Percentiles rank a stretch among this genome's conserved stretches.
Conservation (phyloP, 805 yeast genomes). For the Metschnikowia borealis region DNA sequence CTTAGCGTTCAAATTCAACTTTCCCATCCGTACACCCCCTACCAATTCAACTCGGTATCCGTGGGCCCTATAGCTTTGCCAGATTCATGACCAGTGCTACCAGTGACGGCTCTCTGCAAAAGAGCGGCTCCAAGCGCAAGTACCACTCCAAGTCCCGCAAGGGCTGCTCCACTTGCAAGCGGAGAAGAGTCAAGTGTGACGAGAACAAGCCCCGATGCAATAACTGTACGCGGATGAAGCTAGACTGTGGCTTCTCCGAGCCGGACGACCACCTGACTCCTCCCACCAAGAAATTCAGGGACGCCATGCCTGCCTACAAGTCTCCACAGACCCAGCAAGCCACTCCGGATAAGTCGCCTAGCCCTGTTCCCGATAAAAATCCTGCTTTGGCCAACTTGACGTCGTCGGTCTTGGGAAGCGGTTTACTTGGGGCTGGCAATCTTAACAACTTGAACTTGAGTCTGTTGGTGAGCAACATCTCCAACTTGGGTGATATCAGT, state of each 20-base stretch:
- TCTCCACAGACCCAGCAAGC: slow-evolving; percentile 21
- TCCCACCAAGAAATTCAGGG: slow-evolving; percentile 5
- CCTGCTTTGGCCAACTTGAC: slow-evolving; percentile 2
- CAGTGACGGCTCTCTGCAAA: neutral
- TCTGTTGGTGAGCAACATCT: slow-evolving; percentile 39
- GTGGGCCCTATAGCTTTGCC: neutral
- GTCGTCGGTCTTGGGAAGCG: slow-evolving; percentile 11
- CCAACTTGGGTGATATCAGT: slow-evolving; percentile 34
- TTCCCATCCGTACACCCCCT: neutral
- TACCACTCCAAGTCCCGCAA: slow-evolving; percentile 85
- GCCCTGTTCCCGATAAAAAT: slow-evolving; percentile 10
- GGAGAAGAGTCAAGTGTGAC: slow-evolving; percentile 89
- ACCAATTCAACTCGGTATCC: slow-evolving; percentile 6
- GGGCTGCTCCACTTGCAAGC: slow-evolving; percentile 88
- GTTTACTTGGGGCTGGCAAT: slow-evolving; percentile 30
- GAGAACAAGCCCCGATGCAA: slow-evolving; percentile 75
- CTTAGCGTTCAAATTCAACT: slow-evolving; percentile 2
- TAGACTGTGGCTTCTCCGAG: slow-evolving; percentile 62
- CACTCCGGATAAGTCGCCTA: slow-evolving; percentile 24
- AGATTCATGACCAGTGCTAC: neutral
- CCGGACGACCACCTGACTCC: slow-evolving; percentile 16
- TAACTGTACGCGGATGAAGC: slow-evolving; percentile 75
- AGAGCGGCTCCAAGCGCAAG: slow-evolving; percentile 51
- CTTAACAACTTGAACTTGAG: slow-evolving; percentile 40
- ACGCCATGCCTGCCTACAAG: slow-evolving; percentile 3